Conservation (phyloP, 345 rosid species). For the Geranium rotundifolium region DNA sequence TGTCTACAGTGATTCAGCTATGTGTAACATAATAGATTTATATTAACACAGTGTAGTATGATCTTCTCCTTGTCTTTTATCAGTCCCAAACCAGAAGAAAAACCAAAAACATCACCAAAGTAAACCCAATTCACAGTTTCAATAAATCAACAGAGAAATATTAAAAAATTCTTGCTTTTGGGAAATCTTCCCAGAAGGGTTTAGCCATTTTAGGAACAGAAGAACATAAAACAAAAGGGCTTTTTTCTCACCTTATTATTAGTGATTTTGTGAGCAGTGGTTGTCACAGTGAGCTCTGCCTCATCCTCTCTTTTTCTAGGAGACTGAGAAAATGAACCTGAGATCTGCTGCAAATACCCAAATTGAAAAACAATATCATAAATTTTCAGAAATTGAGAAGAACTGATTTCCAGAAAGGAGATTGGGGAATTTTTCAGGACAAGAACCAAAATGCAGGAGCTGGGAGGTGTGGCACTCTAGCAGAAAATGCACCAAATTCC, state of each 20-base stretch:
- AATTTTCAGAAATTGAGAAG: neutral
- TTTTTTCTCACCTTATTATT: neutral
- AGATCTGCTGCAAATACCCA: slow-evolving; percentile 23
- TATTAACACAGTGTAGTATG: no score
- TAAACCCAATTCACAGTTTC: neutral
- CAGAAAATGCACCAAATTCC: neutral
- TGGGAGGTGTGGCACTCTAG: neutral
- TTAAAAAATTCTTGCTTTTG: neutral
- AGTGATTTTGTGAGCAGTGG: slow-evolving; percentile 17
- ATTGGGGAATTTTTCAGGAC: neutral
- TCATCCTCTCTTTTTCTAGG: slow-evolving; percentile 23
- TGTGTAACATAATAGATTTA: no score
- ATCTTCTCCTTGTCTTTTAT: no score
- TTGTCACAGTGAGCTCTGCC: slow-evolving; percentile 22
- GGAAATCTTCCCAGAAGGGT: neutral
- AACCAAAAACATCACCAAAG: neutral
- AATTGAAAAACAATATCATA: slow-evolving; percentile 5
- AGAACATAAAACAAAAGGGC: neutral
- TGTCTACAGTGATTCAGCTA: neutral
- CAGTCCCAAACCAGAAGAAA: no score
- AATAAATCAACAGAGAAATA: neutral
- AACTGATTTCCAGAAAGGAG: no score
- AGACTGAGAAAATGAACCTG: slow-evolving; percentile 23
- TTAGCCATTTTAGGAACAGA: no score
- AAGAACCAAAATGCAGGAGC: neutral